phyloP scores from a whole-genome alignment of 2,329 filamentous ascomycete species.

The Trichoderma lentiforme region DNA sequence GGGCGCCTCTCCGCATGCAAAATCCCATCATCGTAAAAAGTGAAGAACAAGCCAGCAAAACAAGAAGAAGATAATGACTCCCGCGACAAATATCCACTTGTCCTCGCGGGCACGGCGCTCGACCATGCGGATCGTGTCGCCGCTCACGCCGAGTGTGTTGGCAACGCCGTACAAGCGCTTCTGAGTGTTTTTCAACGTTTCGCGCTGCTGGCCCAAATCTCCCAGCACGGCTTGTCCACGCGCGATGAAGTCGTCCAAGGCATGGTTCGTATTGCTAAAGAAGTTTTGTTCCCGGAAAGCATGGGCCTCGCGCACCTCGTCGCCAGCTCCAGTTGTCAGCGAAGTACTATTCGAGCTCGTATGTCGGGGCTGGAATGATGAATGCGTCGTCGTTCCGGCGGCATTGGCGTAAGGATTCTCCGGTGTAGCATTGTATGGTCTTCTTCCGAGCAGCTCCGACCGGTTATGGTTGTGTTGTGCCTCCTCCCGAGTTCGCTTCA shows the following conservation, averaged over 20 bases:
- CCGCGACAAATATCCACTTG: conserved; percentile 95
- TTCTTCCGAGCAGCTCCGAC: conserved; percentile 77
- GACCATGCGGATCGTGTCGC: conserved; percentile 96
- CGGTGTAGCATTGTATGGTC: conserved; percentile 75
- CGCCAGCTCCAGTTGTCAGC: conserved; percentile 47
- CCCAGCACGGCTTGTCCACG: conserved; percentile 85
- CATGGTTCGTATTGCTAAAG: conserved; percentile 74
- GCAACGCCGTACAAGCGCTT: conserved; percentile 86
- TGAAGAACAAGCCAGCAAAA: conserved; percentile 93
- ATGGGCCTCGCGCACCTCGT: conserved; percentile 72
- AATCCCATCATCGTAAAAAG: conserved; percentile 59
- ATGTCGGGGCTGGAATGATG: conserved; percentile 42
- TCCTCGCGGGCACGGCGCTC: conserved; percentile 89
- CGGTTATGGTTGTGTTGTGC: conserved; percentile 63
- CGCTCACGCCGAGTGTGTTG: conserved; percentile 88
- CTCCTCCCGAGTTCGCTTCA: conserved; percentile 77
- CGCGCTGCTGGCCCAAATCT: conserved; percentile 83
- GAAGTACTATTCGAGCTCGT: conserved; percentile 35
- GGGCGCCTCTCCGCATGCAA: conserved; percentile 19
- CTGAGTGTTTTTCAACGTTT: conserved; percentile 94
- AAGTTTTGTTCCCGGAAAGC: conserved; percentile 88
- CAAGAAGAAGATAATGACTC: conserved; percentile 78
- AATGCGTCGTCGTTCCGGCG: conserved; percentile 30
- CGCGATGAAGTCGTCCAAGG: conserved; percentile 91
- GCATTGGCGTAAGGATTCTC: conserved; percentile 86